phyloP scores from a whole-genome alignment of 176 grass and related monocot species.

The Oryza glaberrima region DNA sequence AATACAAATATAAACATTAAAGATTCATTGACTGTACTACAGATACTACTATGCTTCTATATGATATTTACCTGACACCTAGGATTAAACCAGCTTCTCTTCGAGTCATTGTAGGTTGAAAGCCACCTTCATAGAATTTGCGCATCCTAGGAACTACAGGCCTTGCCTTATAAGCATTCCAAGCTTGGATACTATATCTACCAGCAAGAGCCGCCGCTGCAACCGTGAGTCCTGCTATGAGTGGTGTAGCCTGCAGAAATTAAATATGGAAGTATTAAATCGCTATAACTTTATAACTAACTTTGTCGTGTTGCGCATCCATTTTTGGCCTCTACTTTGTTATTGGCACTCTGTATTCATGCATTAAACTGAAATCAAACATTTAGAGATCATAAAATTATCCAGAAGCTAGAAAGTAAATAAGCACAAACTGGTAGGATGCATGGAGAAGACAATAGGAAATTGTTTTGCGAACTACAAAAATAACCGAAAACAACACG shows the following conservation, averaged over 20 bases:
- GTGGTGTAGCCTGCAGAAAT: constrained; percentile 55
- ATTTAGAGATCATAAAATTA: not conserved
- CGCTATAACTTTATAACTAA: not conserved
- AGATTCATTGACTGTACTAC: not conserved
- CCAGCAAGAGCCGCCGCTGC: constrained; percentile 71
- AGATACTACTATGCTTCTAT: constrained; percentile 6
- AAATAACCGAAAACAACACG: not conserved
- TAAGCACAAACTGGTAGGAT: not conserved
- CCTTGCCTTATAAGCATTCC: constrained; percentile 76
- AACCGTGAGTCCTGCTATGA: constrained; percentile 76
- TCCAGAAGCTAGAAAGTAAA: not conserved
- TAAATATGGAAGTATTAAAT: constrained; percentile 25
- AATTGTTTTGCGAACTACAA: not conserved
- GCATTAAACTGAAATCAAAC: not conserved
- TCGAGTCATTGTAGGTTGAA: constrained; percentile 75
- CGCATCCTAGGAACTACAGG: constrained; percentile 76
- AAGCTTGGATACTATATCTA: constrained; percentile 70
- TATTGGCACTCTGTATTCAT: not conserved
- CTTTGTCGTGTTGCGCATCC: not conserved
- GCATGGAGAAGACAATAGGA: not conserved
- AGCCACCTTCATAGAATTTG: constrained; percentile 90
- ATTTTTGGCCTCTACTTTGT: not conserved
- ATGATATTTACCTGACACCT: constrained; percentile 60
- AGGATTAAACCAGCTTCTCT: constrained; percentile 80
- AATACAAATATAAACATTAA: not conserved